These are phyloP conservation scores for Saraca asoca DNA, from an alignment of 331 rosid genomes.

Conservation along the genomic window DNA sequence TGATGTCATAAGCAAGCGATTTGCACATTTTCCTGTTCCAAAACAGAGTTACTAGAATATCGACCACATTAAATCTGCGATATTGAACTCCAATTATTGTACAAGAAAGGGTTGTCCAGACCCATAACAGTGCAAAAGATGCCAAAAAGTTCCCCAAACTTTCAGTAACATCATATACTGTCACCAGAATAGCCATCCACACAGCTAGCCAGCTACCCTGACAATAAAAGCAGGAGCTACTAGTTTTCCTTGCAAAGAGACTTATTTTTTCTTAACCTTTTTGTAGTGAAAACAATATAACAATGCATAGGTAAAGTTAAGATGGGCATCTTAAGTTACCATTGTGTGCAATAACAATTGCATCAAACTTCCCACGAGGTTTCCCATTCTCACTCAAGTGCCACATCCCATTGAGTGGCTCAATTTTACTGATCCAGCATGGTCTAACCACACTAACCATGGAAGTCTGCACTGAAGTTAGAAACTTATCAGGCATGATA, in stretches of 20 bases:
- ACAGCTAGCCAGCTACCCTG: background rate
- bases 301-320: background rate
- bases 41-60: constrained; percentile 25
- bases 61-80: background rate
- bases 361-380: constrained; percentile 78
- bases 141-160: background rate
- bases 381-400: constrained; percentile 88
- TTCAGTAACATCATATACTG: constrained; percentile 1
- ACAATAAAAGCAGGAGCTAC: background rate
- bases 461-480: constrained; percentile 51
- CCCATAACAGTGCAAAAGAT: background rate
- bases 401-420: constrained; percentile 96
- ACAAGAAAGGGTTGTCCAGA: background rate
- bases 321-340: constrained; percentile 43
- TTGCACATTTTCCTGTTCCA: constrained; percentile 86
- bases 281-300: constrained; percentile 16
- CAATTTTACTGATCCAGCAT: constrained; percentile 86
- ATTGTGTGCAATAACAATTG: constrained; percentile 91
- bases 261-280: background rate
- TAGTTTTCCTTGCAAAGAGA: background rate
- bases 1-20: constrained; percentile 82
- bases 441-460: constrained; percentile 75
- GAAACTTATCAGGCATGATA: constrained; percentile 35
- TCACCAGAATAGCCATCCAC: constrained; percentile 13
- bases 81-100: background rate